Conservation (phyloP, 2,329 filamentous ascomycete species). For the Hypoxylon sp. region DNA sequence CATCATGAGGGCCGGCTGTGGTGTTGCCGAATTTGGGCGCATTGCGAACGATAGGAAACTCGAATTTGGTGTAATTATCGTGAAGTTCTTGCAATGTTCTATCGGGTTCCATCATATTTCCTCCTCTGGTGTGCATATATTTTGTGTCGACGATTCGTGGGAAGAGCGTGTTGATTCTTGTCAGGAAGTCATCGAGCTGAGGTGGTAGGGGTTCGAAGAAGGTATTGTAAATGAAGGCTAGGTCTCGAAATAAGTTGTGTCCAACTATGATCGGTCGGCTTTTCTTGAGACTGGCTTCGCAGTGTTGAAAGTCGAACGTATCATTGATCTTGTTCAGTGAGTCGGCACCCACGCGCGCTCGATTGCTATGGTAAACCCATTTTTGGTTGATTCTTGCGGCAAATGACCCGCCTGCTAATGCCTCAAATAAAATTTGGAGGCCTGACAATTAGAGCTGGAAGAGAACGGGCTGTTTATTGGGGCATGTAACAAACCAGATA, state of each 20-base stretch:
- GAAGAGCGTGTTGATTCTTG: conserved; percentile 62
- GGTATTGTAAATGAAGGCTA: conserved; percentile 73
- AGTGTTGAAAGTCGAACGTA: conserved; percentile 29
- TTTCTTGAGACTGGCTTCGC: conserved; percentile 50
- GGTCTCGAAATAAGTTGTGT: conserved; percentile 74
- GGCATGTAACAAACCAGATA: conserved; percentile 31
- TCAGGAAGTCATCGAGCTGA: conserved; percentile 65
- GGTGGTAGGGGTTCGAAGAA: conserved; percentile 71
- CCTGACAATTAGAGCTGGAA: conserved; percentile 34
- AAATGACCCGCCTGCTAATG: conserved; percentile 51
- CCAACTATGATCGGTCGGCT: conserved; percentile 65
- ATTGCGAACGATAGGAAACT: conserved; percentile 57
- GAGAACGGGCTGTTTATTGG: not conserved
- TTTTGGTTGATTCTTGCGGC: conserved; percentile 33
- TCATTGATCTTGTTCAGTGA: conserved; percentile 15
- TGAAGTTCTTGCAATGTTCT: conserved; percentile 64
- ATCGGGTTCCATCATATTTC: conserved; percentile 55
- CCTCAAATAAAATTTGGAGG: conserved; percentile 53
- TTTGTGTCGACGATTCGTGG: conserved; percentile 71
- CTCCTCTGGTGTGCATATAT: conserved; percentile 62
- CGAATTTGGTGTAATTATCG: conserved; percentile 55
- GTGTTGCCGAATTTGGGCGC: conserved; percentile 49
- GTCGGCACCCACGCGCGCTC: not conserved
- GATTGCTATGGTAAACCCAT: conserved; percentile 17
- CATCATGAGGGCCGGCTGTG: conserved; percentile 61